These are phyloP conservation scores for Boletellus ananiceps DNA, from an alignment of 768 basidiomycete genomes.

Conservation along the genomic window DNA sequence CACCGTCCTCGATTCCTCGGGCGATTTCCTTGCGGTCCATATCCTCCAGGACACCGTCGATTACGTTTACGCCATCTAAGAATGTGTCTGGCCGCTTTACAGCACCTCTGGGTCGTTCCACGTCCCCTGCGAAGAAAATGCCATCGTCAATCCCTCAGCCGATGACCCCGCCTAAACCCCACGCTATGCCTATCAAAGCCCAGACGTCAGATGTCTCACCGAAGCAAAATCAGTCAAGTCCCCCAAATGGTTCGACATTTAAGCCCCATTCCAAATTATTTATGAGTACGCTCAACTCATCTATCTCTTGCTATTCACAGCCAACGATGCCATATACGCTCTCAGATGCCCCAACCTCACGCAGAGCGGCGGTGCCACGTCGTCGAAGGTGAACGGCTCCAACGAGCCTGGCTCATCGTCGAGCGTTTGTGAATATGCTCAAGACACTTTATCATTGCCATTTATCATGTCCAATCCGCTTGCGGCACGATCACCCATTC, in stretches of 20 bases:
- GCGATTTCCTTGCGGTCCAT: conserved; percentile 35
- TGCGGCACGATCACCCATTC: conserved; percentile 54
- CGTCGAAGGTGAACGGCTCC: conserved; percentile 31
- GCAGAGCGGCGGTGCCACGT: conserved; percentile 22
- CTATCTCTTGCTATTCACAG: conserved; percentile 34
- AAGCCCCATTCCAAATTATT: conserved; percentile 44
- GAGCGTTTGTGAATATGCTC: conserved; percentile 25
- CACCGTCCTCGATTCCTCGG: conserved; percentile 53
- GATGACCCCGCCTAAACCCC: conserved; percentile 37
- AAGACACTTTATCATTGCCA: conserved; percentile 37
- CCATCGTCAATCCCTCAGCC: conserved; percentile 64
- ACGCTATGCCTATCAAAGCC: conserved; percentile 27
- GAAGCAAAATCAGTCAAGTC: conserved; percentile 23
- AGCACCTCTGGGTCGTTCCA: conserved; percentile 20
- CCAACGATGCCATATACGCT: conserved; percentile 24
- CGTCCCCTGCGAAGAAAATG: conserved; percentile 52
- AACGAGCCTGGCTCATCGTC: conserved; percentile 14
- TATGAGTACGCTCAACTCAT: conserved; percentile 61
- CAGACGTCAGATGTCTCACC: conserved; percentile 35
- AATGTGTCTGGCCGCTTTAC: conserved; percentile 26
- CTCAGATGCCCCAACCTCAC: conserved; percentile 39
- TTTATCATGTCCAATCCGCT: conserved; percentile 50
- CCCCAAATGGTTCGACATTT: conserved; percentile 59
- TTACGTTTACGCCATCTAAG: conserved; percentile 35
- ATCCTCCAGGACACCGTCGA: conserved; percentile 23